Evolutionary conservation across 257 asterid genomes (phyloP).

Genomic region (Plantago ovata): DNA sequence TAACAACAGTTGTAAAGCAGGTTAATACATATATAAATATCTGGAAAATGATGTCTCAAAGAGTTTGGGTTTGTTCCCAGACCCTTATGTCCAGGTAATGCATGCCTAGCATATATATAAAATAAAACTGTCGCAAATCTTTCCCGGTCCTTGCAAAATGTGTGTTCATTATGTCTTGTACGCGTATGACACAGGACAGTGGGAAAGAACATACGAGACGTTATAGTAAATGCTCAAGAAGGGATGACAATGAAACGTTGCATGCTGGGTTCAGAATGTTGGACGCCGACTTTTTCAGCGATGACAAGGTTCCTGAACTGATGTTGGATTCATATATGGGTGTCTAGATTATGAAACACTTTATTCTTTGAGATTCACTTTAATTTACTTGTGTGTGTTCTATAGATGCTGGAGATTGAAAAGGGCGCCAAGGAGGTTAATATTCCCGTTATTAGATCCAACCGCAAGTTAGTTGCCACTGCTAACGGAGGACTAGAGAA

Average conservation of each 20-base stretch:
- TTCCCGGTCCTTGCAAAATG: no score
- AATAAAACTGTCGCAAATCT: neutral
- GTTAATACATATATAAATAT: constrained; percentile 32
- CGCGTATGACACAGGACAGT: constrained; percentile 60
- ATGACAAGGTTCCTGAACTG: constrained; percentile 45
- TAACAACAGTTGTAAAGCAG: constrained; percentile 45
- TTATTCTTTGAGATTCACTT: neutral
- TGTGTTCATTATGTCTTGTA: no score
- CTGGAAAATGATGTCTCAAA: constrained; percentile 37
- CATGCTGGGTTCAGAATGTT: constrained; percentile 47
- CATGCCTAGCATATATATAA: constrained; percentile 13
- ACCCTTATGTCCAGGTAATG: constrained; percentile 47
- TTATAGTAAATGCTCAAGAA: constrained; percentile 34
- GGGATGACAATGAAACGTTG: constrained; percentile 27
- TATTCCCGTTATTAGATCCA: constrained; percentile 58
- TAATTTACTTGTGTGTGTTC: neutral
- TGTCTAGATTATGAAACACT: neutral
- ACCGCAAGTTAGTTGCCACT: constrained; percentile 64
- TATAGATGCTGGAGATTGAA: constrained; percentile 70
- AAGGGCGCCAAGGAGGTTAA: constrained; percentile 69
- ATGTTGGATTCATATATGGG: neutral
- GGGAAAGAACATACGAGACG: constrained; percentile 27
- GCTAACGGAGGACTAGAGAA: constrained; percentile 72
- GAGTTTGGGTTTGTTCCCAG: constrained; percentile 41
- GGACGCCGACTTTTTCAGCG: constrained; percentile 70